Evolutionary conservation across 2,329 filamentous ascomycete genomes (phyloP), one percentile per base, ranked within the genome.

Genomic region (Aspergillus glaucus): DNA sequence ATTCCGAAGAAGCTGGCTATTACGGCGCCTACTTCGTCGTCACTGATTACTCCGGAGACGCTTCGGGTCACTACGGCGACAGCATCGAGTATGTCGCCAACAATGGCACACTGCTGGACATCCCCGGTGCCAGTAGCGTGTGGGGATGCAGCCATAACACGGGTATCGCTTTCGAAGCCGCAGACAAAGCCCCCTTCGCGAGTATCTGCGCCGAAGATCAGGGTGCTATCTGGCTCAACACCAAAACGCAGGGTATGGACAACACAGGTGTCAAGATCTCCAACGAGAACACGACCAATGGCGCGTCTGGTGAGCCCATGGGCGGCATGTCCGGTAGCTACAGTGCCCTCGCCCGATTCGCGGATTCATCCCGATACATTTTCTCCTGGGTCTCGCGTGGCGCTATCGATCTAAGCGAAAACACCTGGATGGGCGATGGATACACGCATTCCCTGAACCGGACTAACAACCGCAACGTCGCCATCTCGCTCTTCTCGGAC

Each of bases 121-220:
- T 82, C 50, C 44, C 62, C 1, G 79, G 78, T 1, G 78, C 80
- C 2, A 75, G 75, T 40, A 79, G 75, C 48, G 70, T 72, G 12
- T 84, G 79, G 74, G 81, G 80, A 15, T 84, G 81, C 70, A 80
- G 76, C 5, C 80, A 84, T 72, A 84, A 84, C 67, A 83, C 80
- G 1, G 81, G 81, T 48, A 84, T 84, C 48, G 80, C 79, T 5
- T 76, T 84, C 47, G 81, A 82, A 61, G 79, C 75, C 15, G 79
- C 80, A 17, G 79, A 81, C 44, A 75, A 71, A 12, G 69, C 76
- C 15, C 81, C 81, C 3, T 84, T 79, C 51, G 78, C 80, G 19
- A 78, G 73, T 46, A 69, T 83, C 50, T 83, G 80, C 56, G 76
- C 80, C 15, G 80, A 83, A 56, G 81, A 84, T 54, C 80, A 84